Percentiles rank a stretch among this genome's conserved stretches.
Conservation (phyloP, 2,329 filamentous ascomycete species). For the Lachnellula willkommii region DNA sequence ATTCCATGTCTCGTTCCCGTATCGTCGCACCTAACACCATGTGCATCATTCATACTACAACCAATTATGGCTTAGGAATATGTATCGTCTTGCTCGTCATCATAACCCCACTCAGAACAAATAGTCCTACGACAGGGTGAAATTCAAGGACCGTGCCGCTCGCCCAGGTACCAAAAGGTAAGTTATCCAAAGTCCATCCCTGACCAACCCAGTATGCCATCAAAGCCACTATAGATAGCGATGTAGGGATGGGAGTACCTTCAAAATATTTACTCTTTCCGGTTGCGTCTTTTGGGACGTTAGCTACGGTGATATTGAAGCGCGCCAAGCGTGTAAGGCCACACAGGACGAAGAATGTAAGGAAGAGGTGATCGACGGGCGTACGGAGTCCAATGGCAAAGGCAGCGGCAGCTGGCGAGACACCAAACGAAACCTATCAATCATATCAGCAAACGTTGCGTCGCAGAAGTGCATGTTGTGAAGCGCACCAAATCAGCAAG, state of each 20-base stretch:
- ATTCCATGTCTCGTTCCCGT: neutral
- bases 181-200: constrained; percentile 69
- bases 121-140: constrained; percentile 75
- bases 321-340: constrained; percentile 88
- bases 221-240: constrained; percentile 69
- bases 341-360: constrained; percentile 89
- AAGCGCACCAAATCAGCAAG: constrained; percentile 79
- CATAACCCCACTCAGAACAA: constrained; percentile 81
- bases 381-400: constrained; percentile 88
- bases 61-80: constrained; percentile 73
- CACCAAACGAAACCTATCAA: constrained; percentile 83
- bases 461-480: neutral
- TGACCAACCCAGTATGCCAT: constrained; percentile 88
- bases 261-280: constrained; percentile 97
- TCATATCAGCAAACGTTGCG: neutral
- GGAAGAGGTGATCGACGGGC: constrained; percentile 67
- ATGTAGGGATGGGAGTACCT: constrained; percentile 92
- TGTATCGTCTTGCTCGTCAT: constrained; percentile 96
- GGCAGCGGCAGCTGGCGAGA: constrained; percentile 79
- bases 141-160: constrained; percentile 69
- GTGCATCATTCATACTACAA: neutral
- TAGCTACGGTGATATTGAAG: constrained; percentile 92
- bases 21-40: neutral
- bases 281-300: constrained; percentile 82
- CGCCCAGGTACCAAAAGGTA: constrained; percentile 71